phyloP scores from a whole-genome alignment of 2,329 filamentous ascomycete genomes.

The Phyllosticta citriasiana region DNA sequence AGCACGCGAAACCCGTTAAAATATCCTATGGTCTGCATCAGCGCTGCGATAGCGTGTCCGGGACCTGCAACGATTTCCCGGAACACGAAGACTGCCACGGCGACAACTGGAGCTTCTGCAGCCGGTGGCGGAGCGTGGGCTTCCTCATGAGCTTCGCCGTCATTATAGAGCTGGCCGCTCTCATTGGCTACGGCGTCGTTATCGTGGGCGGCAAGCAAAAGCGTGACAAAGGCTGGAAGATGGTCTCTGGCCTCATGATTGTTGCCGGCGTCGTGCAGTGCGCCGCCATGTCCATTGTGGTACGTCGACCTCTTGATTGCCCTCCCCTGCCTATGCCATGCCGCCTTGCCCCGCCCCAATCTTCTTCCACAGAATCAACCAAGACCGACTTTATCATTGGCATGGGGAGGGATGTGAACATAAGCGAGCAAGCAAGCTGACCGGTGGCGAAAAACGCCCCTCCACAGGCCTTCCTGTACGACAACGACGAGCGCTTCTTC shows the following conservation, averaged over 20 bases:
- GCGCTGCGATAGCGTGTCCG: conserved; percentile 62
- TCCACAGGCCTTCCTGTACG: conserved; percentile 65
- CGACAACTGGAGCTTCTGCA: conserved; percentile 69
- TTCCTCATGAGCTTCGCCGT: conserved; percentile 80
- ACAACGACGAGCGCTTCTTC: conserved; percentile 74
- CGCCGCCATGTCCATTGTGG: conserved; percentile 71
- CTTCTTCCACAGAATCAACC: neutral
- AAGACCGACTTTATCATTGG: neutral
- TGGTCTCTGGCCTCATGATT: conserved; percentile 56
- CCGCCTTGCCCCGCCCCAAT: neutral
- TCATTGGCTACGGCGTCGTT: conserved; percentile 72
- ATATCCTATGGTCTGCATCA: conserved; percentile 64
- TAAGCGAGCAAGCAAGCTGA: neutral
- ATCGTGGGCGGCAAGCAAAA: conserved; percentile 69
- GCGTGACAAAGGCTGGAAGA: conserved; percentile 72
- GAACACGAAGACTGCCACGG: conserved; percentile 55
- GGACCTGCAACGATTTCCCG: conserved; percentile 58
- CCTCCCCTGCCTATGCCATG: neutral
- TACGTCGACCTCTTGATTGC: conserved; percentile 38
- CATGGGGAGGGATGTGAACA: neutral
- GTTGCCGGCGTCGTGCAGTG: conserved; percentile 61
- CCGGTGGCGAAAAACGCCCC: neutral
- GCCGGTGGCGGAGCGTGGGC: conserved; percentile 79
- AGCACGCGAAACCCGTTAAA: conserved; percentile 17
- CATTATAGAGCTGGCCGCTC: conserved; percentile 67